These are phyloP conservation scores for Russula ochroleuca DNA, from an alignment of 768 basidiomycete genomes.

Conservation along the genomic window DNA sequence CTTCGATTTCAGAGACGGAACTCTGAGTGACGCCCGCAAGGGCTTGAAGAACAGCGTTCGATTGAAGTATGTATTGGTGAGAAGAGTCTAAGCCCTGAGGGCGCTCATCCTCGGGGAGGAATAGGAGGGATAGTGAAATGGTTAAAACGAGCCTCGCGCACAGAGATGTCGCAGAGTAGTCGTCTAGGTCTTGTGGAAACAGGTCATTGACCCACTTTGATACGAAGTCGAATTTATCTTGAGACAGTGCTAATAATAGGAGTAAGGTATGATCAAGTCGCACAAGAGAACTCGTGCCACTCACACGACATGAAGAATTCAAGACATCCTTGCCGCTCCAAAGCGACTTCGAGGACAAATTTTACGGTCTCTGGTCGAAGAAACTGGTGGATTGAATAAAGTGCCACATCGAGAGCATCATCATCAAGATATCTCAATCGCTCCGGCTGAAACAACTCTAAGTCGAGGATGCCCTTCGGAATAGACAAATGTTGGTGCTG, in stretches of 20 bases:
- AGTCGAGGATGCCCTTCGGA: constrained; percentile 2
- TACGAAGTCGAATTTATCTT: constrained; percentile 12
- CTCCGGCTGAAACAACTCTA: constrained; percentile 14
- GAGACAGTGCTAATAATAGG: constrained; percentile 8
- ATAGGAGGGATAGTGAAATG: constrained; percentile 14
- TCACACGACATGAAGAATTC: constrained; percentile 22
- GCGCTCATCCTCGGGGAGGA: background rate
- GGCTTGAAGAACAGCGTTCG: constrained; percentile 1
- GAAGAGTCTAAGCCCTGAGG: constrained; percentile 8
- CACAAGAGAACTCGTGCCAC: background rate
- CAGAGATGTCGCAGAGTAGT: constrained; percentile 9
- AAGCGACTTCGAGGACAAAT: constrained; percentile 14
- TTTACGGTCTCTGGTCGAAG: constrained; percentile 9
- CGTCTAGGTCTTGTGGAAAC: constrained; percentile 8
- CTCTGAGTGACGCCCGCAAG: constrained; percentile 3
- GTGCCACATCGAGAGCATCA: constrained; percentile 10
- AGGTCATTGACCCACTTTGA: constrained; percentile 13
- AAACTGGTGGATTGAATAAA: constrained; percentile 6
- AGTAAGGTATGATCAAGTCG: background rate
- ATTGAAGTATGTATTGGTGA: constrained; percentile 14
- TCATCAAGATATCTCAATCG: constrained; percentile 6
- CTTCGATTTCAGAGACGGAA: background rate
- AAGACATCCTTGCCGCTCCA: constrained; percentile 10
- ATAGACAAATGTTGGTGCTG: background rate
- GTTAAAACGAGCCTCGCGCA: constrained; percentile 9